Evolutionary conservation across 345 rosid species (phyloP), one percentile per base, ranked within the genome.

Genomic region (Viola odorata): DNA sequence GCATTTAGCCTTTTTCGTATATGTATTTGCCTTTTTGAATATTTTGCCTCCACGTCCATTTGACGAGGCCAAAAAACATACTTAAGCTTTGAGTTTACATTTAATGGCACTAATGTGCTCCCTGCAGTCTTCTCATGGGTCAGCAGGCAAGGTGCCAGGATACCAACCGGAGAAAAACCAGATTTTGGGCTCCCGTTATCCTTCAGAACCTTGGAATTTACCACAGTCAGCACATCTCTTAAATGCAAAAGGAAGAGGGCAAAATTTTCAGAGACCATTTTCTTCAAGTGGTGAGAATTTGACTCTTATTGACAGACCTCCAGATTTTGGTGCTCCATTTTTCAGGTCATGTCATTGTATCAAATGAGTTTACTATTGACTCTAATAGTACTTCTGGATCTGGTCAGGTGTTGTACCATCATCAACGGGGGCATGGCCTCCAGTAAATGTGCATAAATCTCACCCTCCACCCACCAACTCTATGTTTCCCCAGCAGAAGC

Each of bases 361-460:
- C 84, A 60, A 67, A 14, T 69, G 40, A 72, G 79, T 63, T 76
- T 48, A 68, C 69, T 70, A 58, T 75, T 1, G 87, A 78, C 51
- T 67, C 76, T 52, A 60, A 53, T 63, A 63, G 70, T 53, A 67
- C 69, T 57, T 85, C 70, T 50, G 52, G 32, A 23, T 76, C 44
- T 63, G 69, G 49, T 65, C 75, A 6, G 55, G 67, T 65, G 50
- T 44, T 67, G 53, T 65, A 37, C 66, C 78, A 8, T 55, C 75
- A 37, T 69, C 82, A 53, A 16, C 73, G 14, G 80, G 83, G 47
- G 47, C 61, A 51, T 79, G 95, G 96, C 82, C 86, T 67, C 75
- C 78, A n/a, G 57, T 74, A 53, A 78, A 82, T 78, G 73, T 45
- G 63, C 82, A 73, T 64, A 85, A 77, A 68, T 76, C 96, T 69